Evolutionary conservation across 2,329 filamentous ascomycete genomes (phyloP).

Genomic region (Claviceps pusilla): DNA sequence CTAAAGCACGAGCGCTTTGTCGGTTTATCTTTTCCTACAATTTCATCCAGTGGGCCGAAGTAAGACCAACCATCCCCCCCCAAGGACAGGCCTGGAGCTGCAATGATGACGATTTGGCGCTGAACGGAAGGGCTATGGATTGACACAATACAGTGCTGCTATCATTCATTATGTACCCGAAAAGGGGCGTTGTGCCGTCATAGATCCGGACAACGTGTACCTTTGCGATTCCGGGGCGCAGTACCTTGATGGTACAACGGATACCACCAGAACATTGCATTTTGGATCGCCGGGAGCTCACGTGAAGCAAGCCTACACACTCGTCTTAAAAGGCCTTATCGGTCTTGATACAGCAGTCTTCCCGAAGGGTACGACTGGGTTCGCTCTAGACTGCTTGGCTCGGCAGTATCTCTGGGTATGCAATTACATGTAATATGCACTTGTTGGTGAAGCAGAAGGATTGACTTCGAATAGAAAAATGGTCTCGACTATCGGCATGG

Average conservation of each 20-base stretch:
- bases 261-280: constrained; percentile 85
- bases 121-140: background rate
- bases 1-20: constrained; percentile 59
- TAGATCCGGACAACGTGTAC: constrained; percentile 77
- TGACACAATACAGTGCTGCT: constrained; percentile 49
- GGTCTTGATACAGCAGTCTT: constrained; percentile 75
- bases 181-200: constrained; percentile 60
- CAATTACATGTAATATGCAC: background rate
- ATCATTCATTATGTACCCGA: constrained; percentile 94
- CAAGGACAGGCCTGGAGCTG: background rate
- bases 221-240: constrained; percentile 97
- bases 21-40: constrained; percentile 87
- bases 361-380: constrained; percentile 88
- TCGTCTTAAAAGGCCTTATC: constrained; percentile 90
- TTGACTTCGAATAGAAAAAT: constrained; percentile 23
- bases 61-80: constrained; percentile 19
- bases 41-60: constrained; percentile 79
- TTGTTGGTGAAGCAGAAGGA: background rate
- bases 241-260: constrained; percentile 87
- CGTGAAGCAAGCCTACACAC: constrained; percentile 79
- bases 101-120: background rate
- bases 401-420: constrained; percentile 82
- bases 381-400: constrained; percentile 75
- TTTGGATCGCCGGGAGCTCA: constrained; percentile 72
- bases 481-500: constrained; percentile 93